Conservation (phyloP, 805 yeast genomes). For the Candida endomychidarum region DNA sequence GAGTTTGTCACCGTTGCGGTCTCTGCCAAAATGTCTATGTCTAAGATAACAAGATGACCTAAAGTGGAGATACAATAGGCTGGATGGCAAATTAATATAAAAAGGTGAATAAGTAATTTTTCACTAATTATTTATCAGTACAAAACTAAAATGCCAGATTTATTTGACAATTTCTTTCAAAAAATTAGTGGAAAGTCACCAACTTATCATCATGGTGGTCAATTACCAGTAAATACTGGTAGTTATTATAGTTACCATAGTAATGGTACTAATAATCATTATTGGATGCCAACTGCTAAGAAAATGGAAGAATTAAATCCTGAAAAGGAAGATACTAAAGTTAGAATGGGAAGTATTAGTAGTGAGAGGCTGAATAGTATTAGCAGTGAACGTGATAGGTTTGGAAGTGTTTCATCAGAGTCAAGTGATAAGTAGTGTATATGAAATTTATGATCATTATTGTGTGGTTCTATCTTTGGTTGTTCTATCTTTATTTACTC, state of each 20-base stretch:
- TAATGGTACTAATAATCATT: constrained; percentile 37
- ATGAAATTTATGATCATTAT: neutral
- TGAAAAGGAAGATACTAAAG: constrained; percentile 3
- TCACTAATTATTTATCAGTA: neutral
- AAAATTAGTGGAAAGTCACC: constrained; percentile 35
- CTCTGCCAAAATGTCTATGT: no score
- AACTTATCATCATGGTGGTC: constrained; percentile 27
- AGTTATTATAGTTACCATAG: constrained; percentile 36
- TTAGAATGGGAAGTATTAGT: constrained; percentile 14
- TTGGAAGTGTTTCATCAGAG: constrained; percentile 4
- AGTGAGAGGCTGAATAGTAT: constrained; percentile 9
- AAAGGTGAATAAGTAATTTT: no score
- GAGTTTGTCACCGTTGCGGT: no score
- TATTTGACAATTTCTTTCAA: constrained; percentile 40
- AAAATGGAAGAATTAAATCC: constrained; percentile 2
- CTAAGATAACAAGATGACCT: neutral
- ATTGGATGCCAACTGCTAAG: constrained; percentile 33
- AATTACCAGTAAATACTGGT: constrained; percentile 39
- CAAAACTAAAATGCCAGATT: constrained; percentile 25
- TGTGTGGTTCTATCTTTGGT: no score
- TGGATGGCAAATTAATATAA: neutral
- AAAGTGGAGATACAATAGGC: neutral
- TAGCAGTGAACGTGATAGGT: constrained; percentile 7
- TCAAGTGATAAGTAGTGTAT: neutral
- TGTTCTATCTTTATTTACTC: no score